A percentile compares a stretch with the other conserved stretches of the same genome.
Evolutionary conservation across 257 asterid genomes (phyloP).

Genomic region (Ligustrum vulgare): DNA sequence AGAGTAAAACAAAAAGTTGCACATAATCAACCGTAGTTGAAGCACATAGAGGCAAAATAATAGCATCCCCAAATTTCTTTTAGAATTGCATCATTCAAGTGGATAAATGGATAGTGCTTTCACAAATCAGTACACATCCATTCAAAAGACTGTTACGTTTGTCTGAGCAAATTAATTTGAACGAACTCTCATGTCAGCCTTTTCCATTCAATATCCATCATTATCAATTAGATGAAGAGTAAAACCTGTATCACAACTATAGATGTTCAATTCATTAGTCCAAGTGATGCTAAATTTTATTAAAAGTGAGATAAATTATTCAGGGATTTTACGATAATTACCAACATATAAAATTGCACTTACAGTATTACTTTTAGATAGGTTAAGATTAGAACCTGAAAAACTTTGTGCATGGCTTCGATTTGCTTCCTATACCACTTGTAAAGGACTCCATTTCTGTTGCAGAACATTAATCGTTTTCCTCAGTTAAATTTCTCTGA

Average conservation of each 20-base stretch:
- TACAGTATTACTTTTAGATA: conserved; percentile 41
- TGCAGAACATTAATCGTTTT: conserved; percentile 64
- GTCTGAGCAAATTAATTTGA: background rate
- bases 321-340: conserved; percentile 23
- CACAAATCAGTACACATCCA: conserved; percentile 35
- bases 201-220: conserved; percentile 5
- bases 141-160: conserved; percentile 22
- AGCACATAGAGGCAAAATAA: background rate
- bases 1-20: background rate
- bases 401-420: conserved; percentile 99
- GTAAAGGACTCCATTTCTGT: conserved; percentile 89
- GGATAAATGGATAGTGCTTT: conserved; percentile 22
- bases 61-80: conserved; percentile 30
- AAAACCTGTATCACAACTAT: conserved; percentile 45
- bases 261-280: conserved; percentile 44
- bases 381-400: conserved; percentile 97
- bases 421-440: conserved; percentile 98
- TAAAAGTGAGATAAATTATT: background rate
- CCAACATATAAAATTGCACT: conserved; percentile 27
- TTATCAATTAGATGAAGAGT: conserved; percentile 28
- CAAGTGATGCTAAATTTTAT: background rate
- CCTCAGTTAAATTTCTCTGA: conserved; percentile 41
- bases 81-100: background rate
- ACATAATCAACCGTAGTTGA: background rate
- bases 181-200: background rate